Percentiles rank a stretch among this genome's conserved stretches.
Conservation (phyloP, 192 early-diverging fungal species). For the Haplosporangium gracile region DNA sequence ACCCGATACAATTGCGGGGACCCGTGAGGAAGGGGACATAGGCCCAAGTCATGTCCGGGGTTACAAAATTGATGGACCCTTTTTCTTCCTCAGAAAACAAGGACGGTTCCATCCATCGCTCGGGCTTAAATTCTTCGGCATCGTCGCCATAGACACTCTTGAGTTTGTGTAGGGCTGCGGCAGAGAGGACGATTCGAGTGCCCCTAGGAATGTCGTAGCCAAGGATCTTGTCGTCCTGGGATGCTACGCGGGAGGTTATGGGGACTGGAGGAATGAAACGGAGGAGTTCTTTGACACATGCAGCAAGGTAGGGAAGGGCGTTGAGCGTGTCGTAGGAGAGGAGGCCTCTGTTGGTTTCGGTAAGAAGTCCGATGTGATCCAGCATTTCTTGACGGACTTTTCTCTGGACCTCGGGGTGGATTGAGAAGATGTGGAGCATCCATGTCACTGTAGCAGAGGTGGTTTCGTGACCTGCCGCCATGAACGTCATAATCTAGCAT, state of each 20-base stretch:
- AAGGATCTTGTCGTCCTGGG: constrained; percentile 50
- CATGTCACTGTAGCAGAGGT: constrained; percentile 62
- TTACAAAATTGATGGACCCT: constrained; percentile 25
- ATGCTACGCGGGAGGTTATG: constrained; percentile 54
- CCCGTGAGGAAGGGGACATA: constrained; percentile 66
- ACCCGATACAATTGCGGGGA: constrained; percentile 69
- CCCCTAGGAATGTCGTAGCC: constrained; percentile 63
- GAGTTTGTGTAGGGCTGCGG: constrained; percentile 56
- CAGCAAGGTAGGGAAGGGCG: constrained; percentile 60
- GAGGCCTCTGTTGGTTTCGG: constrained; percentile 20
- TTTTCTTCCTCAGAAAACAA: constrained; percentile 5
- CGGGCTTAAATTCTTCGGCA: constrained; percentile 66
- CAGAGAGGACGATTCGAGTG: constrained; percentile 55
- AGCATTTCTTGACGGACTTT: constrained; percentile 63
- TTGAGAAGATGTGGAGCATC: constrained; percentile 64
- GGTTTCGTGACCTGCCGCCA: constrained; percentile 73
- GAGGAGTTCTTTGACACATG: constrained; percentile 65
- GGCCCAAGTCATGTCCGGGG: constrained; percentile 38
- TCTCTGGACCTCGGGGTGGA: constrained; percentile 58
- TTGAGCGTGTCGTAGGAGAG: constrained; percentile 65
- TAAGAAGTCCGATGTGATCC: constrained; percentile 38
- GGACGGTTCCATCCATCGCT: constrained; percentile 62
- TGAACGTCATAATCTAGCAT: constrained; percentile 62
- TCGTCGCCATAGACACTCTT: constrained; percentile 63
- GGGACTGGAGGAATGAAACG: constrained; percentile 68